Percentiles rank a stretch among this genome's conserved stretches.
These are phyloP conservation scores for Mycena epipterygia DNA, from an alignment of 768 basidiomycete genomes.

Conservation along the genomic window DNA sequence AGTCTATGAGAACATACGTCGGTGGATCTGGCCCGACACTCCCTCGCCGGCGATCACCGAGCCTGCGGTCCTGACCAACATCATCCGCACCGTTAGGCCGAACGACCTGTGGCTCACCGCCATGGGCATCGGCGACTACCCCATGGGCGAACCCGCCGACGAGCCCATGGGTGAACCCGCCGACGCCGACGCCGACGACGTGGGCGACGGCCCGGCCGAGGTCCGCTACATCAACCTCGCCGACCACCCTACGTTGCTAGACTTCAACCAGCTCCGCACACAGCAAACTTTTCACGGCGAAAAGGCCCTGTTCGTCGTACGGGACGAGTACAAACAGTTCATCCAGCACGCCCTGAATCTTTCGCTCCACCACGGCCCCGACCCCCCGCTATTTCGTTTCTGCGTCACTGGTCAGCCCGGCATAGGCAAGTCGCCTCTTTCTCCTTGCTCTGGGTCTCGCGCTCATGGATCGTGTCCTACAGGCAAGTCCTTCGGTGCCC, in stretches of 20 bases:
- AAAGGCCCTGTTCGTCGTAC: neutral
- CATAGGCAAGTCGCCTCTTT: constrained; percentile 11
- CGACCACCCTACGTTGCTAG: neutral
- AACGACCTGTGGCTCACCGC: neutral
- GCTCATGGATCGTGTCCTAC: constrained; percentile 4
- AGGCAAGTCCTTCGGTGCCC: constrained; percentile 8
- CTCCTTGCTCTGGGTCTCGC: neutral
- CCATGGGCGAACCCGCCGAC: neutral
- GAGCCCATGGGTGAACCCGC: neutral
- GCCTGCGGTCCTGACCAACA: neutral
- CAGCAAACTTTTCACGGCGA: neutral
- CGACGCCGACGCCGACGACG: constrained; percentile 4
- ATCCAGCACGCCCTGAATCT: constrained; percentile 1
- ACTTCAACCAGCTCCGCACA: neutral
- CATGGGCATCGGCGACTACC: neutral
- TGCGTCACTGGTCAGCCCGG: constrained; percentile 14
- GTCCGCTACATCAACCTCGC: constrained; percentile 10
- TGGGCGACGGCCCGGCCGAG: neutral
- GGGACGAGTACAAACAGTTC: constrained; percentile 2
- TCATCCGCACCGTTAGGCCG: neutral
- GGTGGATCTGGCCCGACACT: neutral
- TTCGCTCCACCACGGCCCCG: neutral
- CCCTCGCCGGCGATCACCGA: constrained; percentile 1
- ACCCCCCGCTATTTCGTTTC: neutral
- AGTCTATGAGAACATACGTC: neutral